Evolutionary conservation across 2,329 filamentous ascomycete species (phyloP), one percentile per base, ranked within the genome.

Genomic region (Ophiosphaerella narmari): DNA sequence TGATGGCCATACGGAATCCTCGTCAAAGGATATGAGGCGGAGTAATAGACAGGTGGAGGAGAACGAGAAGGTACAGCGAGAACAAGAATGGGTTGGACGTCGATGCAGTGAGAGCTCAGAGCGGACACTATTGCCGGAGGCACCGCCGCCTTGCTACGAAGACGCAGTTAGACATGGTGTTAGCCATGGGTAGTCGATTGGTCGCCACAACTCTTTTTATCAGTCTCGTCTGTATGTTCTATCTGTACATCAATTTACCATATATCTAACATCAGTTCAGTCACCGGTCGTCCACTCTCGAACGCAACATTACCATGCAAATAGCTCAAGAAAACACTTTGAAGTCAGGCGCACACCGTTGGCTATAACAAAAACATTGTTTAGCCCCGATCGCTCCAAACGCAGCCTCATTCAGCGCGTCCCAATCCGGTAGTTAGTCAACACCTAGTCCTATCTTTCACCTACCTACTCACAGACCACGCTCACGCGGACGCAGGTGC

Each of bases 51-150:
- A 43, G n/a, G 24, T 54, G n/a, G 51, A 45, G 31, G 62, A 62
- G 36, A 54, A 48, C 3, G 47, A 57, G 21, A 50, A 60, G 43
- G 51, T 50, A 7, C 49, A 45, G 37, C 41, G 35, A n/a, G 57
- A 52, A 18, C 33, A 55, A 29, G 37, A 48, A 24, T 39, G 54
- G 23, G 36, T 38, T 14, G 24, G n/a, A 31, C 43, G 55, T 33
- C 45, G 53, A 11, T 46, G 50, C n/a, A 63, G 57, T 47, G 26
- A 50, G 26, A 59, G 55, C 35, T 50, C 48, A 2, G 57, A 59
- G 35, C 51, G 53, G 13, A 33, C 3, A 34, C 38, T 44, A 39
- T 43, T 41, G 24, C 46, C 46, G 16, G 59, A 60, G 12, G 59
- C 56, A 3, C 49, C 55, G 33, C 62, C 55, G 21, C 52, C 55